Evolutionary conservation across 2,329 filamentous ascomycete genomes (phyloP), one percentile per base, ranked within the genome.

Genomic region (Fusarium lyarnte): DNA sequence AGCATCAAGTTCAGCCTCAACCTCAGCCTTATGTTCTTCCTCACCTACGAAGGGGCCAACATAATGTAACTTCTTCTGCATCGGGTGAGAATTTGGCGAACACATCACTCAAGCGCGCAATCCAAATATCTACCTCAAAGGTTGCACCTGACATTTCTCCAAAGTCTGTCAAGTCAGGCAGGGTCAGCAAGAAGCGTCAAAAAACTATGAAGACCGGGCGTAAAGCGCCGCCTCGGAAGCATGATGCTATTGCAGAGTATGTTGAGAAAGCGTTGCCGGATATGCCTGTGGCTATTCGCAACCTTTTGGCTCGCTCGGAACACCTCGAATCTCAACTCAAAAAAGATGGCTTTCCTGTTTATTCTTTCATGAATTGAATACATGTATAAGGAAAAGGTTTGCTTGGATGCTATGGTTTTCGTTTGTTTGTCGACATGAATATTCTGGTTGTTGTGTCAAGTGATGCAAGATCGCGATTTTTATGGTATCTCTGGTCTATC

Each of bases 241-340:
- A 57, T 8, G 59, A 19, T 35, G 17, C 23, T 29, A 31, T 67
- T n/a, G 35, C 55, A 19, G 21, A 41, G 6, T 45, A 42, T 55
- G 58, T 65, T 12, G 38, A 61, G n/a, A 23, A 46, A 19, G 41
- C 43, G 17, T 33, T 73, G 38, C 55, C 65, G 6, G 42, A 52
- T 19, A 54, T 75, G 67, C 75, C 75, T 29, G 64, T 75, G 29
- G 72, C 74, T 36, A 58, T 77, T 36, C 73, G 63, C 27, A 77
- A 76, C 33, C 58, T 77, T 38, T 45, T 64, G 19, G 31, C 49
- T 41, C 69, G 75, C 7, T 39, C 61, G 9, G 41, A 54, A 45
- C 46, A 69, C n/a, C 58, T 76, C 3, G 69, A 72, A 9, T 42
- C 36, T 17, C 70, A 45, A 36, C 58, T 76, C 13, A 27, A 39